Base-by-base conservation (phyloP, 495 filamentous ascomycete species). In the Tuber aestivum region DNA sequence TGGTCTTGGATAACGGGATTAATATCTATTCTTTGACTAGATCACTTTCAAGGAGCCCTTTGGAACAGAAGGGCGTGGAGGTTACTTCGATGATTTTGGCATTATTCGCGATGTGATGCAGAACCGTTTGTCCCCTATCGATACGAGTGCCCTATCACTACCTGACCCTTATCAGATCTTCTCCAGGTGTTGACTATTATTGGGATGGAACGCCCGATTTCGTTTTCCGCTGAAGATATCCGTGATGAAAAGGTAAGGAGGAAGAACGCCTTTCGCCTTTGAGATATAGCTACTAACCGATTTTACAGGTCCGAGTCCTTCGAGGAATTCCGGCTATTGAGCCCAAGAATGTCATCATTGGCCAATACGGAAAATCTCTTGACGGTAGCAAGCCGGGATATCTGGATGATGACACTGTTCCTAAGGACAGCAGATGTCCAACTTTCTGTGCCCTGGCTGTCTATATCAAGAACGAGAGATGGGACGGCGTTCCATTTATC, bases 11-110 rank as follows among this genome's bases (percentile, higher is more conserved):
- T 74, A 27, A 76, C 41, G 42, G n/a, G 72, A 12, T 27, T 72
- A 38, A 32, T 1, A 45, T 2, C 21, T 27, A 35, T 70, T 70
- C 23, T 79, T 77, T 76, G 48, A 79, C 20, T 83, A 92, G 88
- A 98, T 99, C 83, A 92, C 96, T 69, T 99, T 99, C 88, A 99
- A 99, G 87, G 96, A 99, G 86, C 96, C 96, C 6, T 99, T 99
- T 84, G 96, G 96, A 78, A 99, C 96, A n/a, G 96, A 99, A 85
- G 95, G 96, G 42, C 92, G 96, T 84, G 96, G 96, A 72, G 96
- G 96, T 72, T 99, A 99, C 86, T 99, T 99, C 83, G 96, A 99
- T 82, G 96, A 99, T 85, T 99, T 99, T 82, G 96, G 96, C 79
- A 99, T 99, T 84, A 94, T 99, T 82, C 94, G 96, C 84, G 96